A percentile compares a stretch with the other conserved stretches of the same genome.
phyloP scores from a whole-genome alignment of 2,329 filamentous ascomycete species.

The Fusarium devonianum region DNA sequence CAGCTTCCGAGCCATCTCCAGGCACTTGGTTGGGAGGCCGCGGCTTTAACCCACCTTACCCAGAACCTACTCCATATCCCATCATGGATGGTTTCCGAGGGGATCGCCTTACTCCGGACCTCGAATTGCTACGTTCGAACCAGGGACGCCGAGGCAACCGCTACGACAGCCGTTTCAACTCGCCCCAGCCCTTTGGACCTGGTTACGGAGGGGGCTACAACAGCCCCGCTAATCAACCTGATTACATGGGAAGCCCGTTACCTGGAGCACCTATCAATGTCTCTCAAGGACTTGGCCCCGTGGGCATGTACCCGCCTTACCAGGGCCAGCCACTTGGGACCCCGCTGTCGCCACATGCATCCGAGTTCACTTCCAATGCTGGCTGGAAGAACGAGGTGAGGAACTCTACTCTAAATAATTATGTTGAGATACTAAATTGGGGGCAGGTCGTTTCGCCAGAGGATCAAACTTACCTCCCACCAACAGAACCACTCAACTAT shows the following conservation, averaged over 20 bases:
- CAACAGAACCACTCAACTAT: conserved; percentile 94
- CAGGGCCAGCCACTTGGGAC: conserved; percentile 67
- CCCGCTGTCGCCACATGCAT: conserved; percentile 74
- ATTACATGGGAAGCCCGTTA: conserved; percentile 48
- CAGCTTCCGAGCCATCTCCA: conserved; percentile 48
- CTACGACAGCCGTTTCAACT: conserved; percentile 54
- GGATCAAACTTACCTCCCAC: conserved; percentile 80
- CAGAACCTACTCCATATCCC: conserved; percentile 50
- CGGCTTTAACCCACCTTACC: conserved; percentile 48
- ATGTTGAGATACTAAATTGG: conserved; percentile 19
- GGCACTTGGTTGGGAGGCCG: conserved; percentile 56
- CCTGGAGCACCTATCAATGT: conserved; percentile 45
- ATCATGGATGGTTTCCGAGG: conserved; percentile 52
- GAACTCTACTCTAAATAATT: conserved; percentile 13
- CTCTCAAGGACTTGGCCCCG: conserved; percentile 46
- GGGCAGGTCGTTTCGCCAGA: conserved; percentile 58
- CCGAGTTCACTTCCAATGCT: conserved; percentile 70
- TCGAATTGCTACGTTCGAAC: conserved; percentile 55
- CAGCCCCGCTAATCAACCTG: conserved; percentile 46
- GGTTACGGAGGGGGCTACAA: conserved; percentile 50
- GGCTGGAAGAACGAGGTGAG: conserved; percentile 65
- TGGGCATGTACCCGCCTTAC: conserved; percentile 55
- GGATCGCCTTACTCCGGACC: conserved; percentile 58
- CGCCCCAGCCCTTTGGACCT: conserved; percentile 45
- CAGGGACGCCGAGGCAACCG: conserved; percentile 55